Base-by-base conservation (phyloP, 164 flowering plant species). In the Vitis cinerea region DNA sequence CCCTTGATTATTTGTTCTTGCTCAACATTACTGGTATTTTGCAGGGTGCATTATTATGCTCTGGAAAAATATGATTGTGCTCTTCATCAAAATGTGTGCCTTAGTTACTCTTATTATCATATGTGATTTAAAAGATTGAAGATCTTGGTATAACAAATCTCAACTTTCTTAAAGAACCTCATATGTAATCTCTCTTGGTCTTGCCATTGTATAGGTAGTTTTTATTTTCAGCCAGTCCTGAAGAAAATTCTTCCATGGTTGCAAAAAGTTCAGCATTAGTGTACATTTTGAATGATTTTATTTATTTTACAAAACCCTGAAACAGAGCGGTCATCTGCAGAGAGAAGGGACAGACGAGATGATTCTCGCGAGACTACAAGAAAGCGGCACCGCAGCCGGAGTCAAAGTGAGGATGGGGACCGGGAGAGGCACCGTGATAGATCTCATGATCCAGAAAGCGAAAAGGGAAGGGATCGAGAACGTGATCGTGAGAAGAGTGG, bases 381-480 rank as follows among this genome's bases (percentile, higher is more conserved):
- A 77, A 94, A 92, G 79, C 86, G 96, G 31, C 86, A 79, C 65
- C 88, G 92, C 15, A 89, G 93, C 67, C 78, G 54, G 59, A 92
- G 97, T 76, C 69, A 74, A 71, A 90, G 93, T 66, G 76, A 67
- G 19, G 91, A 83, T 61, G 77, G 78, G 58, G 89, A 86, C 19
- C 68, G 87, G 51, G 90, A 88, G 29, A 74, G 86, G 69, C 74
- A 76, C 57, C 83, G 82, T 52, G 89, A 74, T 37, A 82, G 86
- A 73, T 15, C 64, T 61, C 80, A 87, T 68, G 89, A 85, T 56
- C 44, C 44, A 15, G 92, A 83, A 55, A 65, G 65, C 31, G 87
- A 77, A n/a, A 84, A 72, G 80, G 79, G 73, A 65, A 71, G 80
- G 71, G 88, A 81, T 23, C 81, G 80, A 55, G 77, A 74, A 1